Evolutionary conservation across 2,329 filamentous ascomycete genomes (phyloP), one percentile per base, ranked within the genome.

Genomic region (Leptodontidium sp.): DNA sequence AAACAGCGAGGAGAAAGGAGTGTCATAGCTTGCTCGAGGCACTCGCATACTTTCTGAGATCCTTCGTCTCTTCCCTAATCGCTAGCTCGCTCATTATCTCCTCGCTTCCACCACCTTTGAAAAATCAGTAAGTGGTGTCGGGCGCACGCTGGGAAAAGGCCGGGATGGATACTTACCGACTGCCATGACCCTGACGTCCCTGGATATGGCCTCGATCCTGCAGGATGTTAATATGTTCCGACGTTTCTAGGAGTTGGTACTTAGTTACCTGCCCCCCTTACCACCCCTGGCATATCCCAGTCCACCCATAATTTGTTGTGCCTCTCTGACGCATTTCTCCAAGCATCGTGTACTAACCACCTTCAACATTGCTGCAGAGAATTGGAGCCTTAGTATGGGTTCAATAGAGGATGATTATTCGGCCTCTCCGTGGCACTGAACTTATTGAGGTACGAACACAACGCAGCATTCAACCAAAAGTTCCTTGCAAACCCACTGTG

Each of bases 251-350:
- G 0, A 24, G 24, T 17, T 15, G 9, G 17, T 15, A 40, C 3
- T 32, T 2, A n/a, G 15, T 14, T 43, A 77, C 76, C 76, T 76
- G 65, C 77, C 84, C 2, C 85, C 85, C 50, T 81, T 83, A 0
- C 84, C 84, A 49, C 80, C 79, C 70, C 80, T 82, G 53, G 84
- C 82, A 76, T 87, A 87, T 2, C 84, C 84, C 4, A 83, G 80
- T 0, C 85, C 85, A 9, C 85, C 85, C 73, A 87, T 78, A 15
- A 87, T 81, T 75, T 88, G 86, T 76, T 87, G 85, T 2, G 85
- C 85, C 71, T 87, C 85, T 15, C 85, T 80, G 59, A 83, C 83
- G 55, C 83, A 84, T 74, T 84, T 83, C 75, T 87, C 85, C 52
- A 87, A 76, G 57, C 84, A 84, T 62, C 83, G 78, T 0, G 84